These are phyloP conservation scores for Mycena chlorophos DNA, from an alignment of 768 basidiomycete genomes.

Conservation along the genomic window DNA sequence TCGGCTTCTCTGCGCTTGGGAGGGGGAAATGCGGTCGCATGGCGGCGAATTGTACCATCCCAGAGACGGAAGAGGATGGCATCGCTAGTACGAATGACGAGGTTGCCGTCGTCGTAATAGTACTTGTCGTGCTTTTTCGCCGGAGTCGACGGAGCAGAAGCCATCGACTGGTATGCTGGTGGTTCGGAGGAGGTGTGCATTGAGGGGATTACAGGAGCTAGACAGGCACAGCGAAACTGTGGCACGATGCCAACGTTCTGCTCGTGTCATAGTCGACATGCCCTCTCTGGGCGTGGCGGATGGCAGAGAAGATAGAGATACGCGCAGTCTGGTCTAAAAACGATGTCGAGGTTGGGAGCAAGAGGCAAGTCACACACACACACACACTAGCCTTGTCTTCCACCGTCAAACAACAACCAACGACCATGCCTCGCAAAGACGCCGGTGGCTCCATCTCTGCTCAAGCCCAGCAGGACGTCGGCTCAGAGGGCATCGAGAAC, in stretches of 20 bases:
- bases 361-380: too few species aligned
- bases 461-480: slow-evolving; percentile 75
- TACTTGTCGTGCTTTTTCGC: slow-evolving; percentile 13
- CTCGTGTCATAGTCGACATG: too few species aligned
- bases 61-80: slow-evolving; percentile 20
- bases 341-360: too few species aligned
- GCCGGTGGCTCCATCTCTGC: slow-evolving; percentile 59
- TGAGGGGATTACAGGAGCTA: background rate
- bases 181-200: background rate
- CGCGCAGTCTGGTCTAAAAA: too few species aligned
- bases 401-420: too few species aligned
- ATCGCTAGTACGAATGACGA: slow-evolving; percentile 16
- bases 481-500: slow-evolving; percentile 85
- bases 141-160: background rate
- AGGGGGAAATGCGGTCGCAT: slow-evolving; percentile 17
- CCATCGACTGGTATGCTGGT: background rate
- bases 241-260: background rate
- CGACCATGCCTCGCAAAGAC: slow-evolving; percentile 74
- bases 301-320: too few species aligned
- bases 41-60: slow-evolving; percentile 18
- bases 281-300: too few species aligned
- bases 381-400: too few species aligned
- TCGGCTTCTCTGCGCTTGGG: slow-evolving; percentile 17
- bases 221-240: background rate
- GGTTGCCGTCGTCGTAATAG: slow-evolving; percentile 21